Conservation (phyloP, 1,284 basidiomycete genomes). For the Porodaedalea pini region DNA sequence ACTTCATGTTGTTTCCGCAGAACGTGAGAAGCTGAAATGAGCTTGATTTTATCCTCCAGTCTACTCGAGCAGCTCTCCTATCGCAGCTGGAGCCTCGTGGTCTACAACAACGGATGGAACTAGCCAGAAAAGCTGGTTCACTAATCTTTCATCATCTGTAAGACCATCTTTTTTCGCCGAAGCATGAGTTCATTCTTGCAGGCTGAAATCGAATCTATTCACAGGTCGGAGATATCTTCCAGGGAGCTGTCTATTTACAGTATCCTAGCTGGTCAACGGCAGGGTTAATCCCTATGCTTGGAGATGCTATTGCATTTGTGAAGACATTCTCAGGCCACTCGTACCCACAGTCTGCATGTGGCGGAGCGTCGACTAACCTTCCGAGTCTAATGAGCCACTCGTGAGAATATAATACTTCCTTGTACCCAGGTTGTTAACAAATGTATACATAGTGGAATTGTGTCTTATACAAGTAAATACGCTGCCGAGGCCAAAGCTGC, state of each 20-base stretch:
- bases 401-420: slow-evolving; percentile 27
- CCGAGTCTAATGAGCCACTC: slow-evolving; percentile 40
- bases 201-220: background rate
- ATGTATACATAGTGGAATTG: slow-evolving; percentile 32
- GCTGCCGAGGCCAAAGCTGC: slow-evolving; percentile 36
- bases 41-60: slow-evolving; percentile 29
- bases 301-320: slow-evolving; percentile 33
- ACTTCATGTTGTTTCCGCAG: slow-evolving; percentile 21
- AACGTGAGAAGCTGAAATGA: slow-evolving; percentile 21
- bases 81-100: slow-evolving; percentile 32
- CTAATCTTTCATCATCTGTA: slow-evolving; percentile 33
- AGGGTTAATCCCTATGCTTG: slow-evolving; percentile 35
- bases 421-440: background rate
- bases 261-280: slow-evolving; percentile 35
- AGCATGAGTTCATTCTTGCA: slow-evolving; percentile 5
- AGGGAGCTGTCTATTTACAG: slow-evolving; percentile 41
- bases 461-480: slow-evolving; percentile 37
- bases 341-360: slow-evolving; percentile 44
- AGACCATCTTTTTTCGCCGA: slow-evolving; percentile 18
- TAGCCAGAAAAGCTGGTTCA: slow-evolving; percentile 38
- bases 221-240: slow-evolving; percentile 38
- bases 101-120: slow-evolving; percentile 34
- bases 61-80: slow-evolving; percentile 32
- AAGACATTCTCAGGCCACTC: slow-evolving; percentile 41
- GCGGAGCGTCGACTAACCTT: slow-evolving; percentile 39